Conservation (phyloP, 805 yeast genomes). For the Zygoascus tannicola region DNA sequence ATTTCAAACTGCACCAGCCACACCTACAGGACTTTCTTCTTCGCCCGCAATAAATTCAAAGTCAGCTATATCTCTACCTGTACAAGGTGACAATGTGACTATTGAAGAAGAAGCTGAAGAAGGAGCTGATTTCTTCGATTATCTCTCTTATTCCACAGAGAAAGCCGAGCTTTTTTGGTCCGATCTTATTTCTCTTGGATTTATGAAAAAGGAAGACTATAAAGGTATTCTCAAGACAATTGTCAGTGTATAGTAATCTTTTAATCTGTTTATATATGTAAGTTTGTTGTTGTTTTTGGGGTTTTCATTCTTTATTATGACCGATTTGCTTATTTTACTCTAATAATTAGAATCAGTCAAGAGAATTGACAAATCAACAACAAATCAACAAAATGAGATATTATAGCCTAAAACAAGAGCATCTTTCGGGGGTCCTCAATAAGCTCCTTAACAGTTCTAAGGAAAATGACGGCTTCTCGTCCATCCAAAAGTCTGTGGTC, state of each 20-base stretch:
- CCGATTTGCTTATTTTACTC: no score
- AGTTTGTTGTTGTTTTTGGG: no score
- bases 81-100: neutral
- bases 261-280: no score
- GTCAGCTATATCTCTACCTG: neutral
- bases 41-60: neutral
- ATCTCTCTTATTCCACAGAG: constrained; percentile 62
- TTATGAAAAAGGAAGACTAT: constrained; percentile 33
- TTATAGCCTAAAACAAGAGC: constrained; percentile 41
- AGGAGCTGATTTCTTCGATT: constrained; percentile 63
- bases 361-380: neutral
- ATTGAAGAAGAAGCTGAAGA: constrained; percentile 18
- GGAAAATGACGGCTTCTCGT: constrained; percentile 96
- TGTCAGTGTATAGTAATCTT: neutral
- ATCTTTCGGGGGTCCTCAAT: constrained; percentile 98
- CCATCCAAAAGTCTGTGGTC: constrained; percentile 98
- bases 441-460: constrained; percentile 90
- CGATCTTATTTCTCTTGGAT: constrained; percentile 56
- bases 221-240: constrained; percentile 19
- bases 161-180: constrained; percentile 67
- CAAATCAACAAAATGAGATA: neutral
- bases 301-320: no score
- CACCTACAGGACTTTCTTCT: constrained; percentile 1
- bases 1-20: constrained; percentile 11
- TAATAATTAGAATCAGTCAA: neutral